Percentiles rank a stretch among this genome's conserved stretches.
These are phyloP conservation scores for Plasmopara halstedii DNA, from an alignment of 352 stramenopile species.

Conservation along the genomic window DNA sequence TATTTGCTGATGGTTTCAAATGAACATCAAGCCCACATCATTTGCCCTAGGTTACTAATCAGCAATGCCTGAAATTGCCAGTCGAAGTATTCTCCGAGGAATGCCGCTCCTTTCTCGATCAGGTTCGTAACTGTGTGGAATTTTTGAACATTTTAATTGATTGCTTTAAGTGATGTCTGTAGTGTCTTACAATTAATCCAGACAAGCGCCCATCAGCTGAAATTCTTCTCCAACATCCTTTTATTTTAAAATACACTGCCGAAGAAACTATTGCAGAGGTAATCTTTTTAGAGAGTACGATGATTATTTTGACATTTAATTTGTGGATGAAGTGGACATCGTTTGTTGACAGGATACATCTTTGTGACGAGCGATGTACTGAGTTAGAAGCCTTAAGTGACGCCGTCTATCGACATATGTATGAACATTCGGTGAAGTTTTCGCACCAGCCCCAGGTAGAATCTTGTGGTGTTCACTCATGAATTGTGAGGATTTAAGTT, in stretches of 20 bases:
- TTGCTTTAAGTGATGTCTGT: slow-evolving; percentile 1
- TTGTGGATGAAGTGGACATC: slow-evolving; percentile 38
- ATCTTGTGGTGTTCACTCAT: background rate
- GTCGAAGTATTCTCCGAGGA: slow-evolving; percentile 54
- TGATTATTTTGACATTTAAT: background rate
- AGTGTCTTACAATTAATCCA: slow-evolving; percentile 68
- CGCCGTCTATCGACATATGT: slow-evolving; percentile 74
- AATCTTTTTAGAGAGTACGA: slow-evolving; percentile 1
- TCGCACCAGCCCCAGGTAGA: slow-evolving; percentile 69
- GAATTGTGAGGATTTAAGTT: too few species aligned
- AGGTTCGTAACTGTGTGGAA: slow-evolving; percentile 21
- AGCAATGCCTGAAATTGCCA: slow-evolving; percentile 62
- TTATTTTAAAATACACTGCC: slow-evolving; percentile 54
- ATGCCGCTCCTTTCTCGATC: slow-evolving; percentile 62
- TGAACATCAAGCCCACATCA: too few species aligned
- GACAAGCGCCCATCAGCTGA: slow-evolving; percentile 55
- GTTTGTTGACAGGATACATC: slow-evolving; percentile 48
- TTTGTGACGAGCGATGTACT: slow-evolving; percentile 48
- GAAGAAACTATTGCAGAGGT: slow-evolving; percentile 70
- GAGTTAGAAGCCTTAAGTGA: slow-evolving; percentile 66
- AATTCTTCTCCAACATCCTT: slow-evolving; percentile 56
- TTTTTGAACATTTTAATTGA: background rate
- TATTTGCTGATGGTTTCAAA: too few species aligned
- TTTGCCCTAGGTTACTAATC: slow-evolving; percentile 82
- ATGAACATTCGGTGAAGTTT: slow-evolving; percentile 67